A percentile compares a stretch with the other conserved stretches of the same genome.
Evolutionary conservation across 495 filamentous ascomycete genomes (phyloP).

Genomic region (Aspergillus egyptiacus): DNA sequence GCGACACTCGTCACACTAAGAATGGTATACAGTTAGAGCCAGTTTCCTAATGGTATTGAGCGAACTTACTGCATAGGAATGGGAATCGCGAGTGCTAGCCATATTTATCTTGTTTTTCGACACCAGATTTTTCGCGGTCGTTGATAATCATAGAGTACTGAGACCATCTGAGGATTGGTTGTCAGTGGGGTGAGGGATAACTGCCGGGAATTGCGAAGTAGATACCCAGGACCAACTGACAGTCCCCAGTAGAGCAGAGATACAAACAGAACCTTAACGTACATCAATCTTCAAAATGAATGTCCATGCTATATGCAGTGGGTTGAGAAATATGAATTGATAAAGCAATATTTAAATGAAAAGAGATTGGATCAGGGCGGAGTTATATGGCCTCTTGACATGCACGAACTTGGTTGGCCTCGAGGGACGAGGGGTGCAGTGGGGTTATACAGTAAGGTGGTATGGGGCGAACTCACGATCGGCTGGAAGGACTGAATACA

Average conservation of each 20-base stretch:
- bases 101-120: conserved; percentile 33
- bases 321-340: too few species aligned
- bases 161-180: conserved; percentile 30
- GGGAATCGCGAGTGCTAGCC: conserved; percentile 43
- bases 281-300: neutral
- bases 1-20: conserved; percentile 46
- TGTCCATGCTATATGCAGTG: neutral
- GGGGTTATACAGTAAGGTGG: conserved; percentile 15
- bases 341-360: neutral
- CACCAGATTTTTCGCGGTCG: conserved; percentile 28
- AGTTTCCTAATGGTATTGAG: neutral
- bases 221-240: conserved; percentile 1
- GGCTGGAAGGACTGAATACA: conserved; percentile 19
- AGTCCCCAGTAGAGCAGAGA: neutral
- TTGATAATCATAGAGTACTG: conserved; percentile 31
- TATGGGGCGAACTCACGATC: conserved; percentile 35
- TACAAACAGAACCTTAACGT: conserved; percentile 1
- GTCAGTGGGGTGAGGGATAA: conserved; percentile 23
- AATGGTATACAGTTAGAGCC: conserved; percentile 1
- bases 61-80: conserved; percentile 43
- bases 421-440: conserved; percentile 9
- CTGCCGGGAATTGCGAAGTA: conserved; percentile 2
- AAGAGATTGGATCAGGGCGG: neutral
- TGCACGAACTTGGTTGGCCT: conserved; percentile 3
- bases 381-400: neutral